Conservation (phyloP, 257 asterid species). For the Salvia miltiorrhiza region DNA sequence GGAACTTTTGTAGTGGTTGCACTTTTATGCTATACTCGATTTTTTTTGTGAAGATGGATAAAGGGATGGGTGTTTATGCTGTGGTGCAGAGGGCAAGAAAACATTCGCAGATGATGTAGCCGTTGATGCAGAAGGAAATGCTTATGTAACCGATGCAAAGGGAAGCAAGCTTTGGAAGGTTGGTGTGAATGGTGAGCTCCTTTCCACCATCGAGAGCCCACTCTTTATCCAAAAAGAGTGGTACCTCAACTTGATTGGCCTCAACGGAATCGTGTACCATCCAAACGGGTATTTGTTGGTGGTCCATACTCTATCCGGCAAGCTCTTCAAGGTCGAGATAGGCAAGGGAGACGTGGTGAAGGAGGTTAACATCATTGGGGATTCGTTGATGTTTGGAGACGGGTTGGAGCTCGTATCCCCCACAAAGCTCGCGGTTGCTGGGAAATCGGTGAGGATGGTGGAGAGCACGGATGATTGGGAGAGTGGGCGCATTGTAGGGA, state of each 20-base stretch:
- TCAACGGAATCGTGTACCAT: conserved; percentile 83
- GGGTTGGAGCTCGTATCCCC: conserved; percentile 77
- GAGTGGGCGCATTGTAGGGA: conserved; percentile 51
- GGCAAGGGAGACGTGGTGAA: conserved; percentile 43
- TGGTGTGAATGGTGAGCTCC: conserved; percentile 47
- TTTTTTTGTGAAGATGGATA: not conserved
- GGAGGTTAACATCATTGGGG: conserved; percentile 40
- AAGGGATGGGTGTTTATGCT: not conserved
- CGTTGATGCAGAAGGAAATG: conserved; percentile 68
- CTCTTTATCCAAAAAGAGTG: conserved; percentile 59
- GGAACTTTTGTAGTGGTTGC: not conserved
- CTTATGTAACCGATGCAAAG: conserved; percentile 69
- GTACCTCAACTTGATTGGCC: conserved; percentile 55
- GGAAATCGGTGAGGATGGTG: conserved; percentile 59
- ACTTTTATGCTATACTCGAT: not conserved
- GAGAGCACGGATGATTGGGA: conserved; percentile 81
- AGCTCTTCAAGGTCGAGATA: conserved; percentile 57
- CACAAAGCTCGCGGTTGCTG: conserved; percentile 67
- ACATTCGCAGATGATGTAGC: conserved; percentile 81
- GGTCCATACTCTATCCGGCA: conserved; percentile 68
- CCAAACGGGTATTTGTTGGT: conserved; percentile 83
- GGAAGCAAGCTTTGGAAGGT: conserved; percentile 79
- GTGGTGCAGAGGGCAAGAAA: conserved; percentile 52
- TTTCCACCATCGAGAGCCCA: conserved; percentile 50
- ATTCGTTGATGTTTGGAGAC: conserved; percentile 67